phyloP scores from a whole-genome alignment of 2,329 filamentous ascomycete genomes.

The Mollisia scopiformis region DNA sequence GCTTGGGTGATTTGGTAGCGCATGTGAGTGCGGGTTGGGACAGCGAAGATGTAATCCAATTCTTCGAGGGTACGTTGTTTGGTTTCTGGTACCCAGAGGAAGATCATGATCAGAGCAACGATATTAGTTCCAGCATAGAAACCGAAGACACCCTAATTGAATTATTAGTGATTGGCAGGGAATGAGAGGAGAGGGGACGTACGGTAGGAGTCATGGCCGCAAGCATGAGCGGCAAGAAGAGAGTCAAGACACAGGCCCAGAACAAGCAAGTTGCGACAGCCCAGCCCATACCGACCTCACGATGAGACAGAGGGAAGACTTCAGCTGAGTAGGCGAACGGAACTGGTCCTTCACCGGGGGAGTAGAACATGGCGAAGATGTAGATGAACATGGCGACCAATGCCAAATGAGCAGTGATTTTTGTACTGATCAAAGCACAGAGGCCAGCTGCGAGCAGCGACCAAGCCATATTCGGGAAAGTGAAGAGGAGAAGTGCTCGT shows the following conservation, averaged over 20 bases:
- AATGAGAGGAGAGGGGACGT: neutral
- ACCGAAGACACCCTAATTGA: constrained; percentile 48
- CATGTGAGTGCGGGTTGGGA: constrained; percentile 34
- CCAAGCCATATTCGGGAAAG: constrained; percentile 70
- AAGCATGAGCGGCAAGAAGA: constrained; percentile 45
- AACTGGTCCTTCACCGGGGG: constrained; percentile 45
- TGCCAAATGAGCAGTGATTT: constrained; percentile 48
- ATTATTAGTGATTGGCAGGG: neutral
- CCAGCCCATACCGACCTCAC: constrained; percentile 66
- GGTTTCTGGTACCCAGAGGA: constrained; percentile 60
- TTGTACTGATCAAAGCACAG: constrained; percentile 51
- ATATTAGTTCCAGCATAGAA: constrained; percentile 60
- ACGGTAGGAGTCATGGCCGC: constrained; percentile 33
- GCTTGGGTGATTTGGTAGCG: constrained; percentile 33
- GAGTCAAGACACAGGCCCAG: constrained; percentile 64
- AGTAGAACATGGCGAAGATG: constrained; percentile 68
- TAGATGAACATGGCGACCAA: constrained; percentile 65
- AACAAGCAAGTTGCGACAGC: constrained; percentile 64
- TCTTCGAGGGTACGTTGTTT: constrained; percentile 47
- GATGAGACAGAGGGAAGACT: constrained; percentile 65
- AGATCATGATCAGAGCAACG: constrained; percentile 57
- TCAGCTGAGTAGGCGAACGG: constrained; percentile 66
- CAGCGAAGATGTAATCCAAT: constrained; percentile 50
- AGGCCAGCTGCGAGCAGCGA: constrained; percentile 66
- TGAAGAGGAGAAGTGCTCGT: constrained; percentile 57